These are phyloP conservation scores for Coemansia sp. DNA, from an alignment of 192 early-diverging fungal genomes.

Conservation along the genomic window DNA sequence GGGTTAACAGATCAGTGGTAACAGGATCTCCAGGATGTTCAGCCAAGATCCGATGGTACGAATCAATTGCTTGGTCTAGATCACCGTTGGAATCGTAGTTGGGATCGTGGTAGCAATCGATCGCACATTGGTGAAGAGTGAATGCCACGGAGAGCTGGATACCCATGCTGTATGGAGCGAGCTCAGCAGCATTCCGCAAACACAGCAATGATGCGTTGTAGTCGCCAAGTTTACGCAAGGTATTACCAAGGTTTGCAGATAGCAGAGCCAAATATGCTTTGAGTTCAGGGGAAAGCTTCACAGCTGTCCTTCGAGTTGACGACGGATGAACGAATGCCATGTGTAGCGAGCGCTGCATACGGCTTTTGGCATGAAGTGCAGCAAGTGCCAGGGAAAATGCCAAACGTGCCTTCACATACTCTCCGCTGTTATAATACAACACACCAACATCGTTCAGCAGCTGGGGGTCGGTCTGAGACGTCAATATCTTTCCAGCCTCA, in stretches of 20 bases:
- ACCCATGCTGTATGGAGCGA: constrained; percentile 30
- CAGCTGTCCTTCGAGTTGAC: not conserved
- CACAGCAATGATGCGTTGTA: constrained; percentile 23
- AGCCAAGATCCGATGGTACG: constrained; percentile 40
- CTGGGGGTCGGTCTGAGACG: constrained; percentile 41
- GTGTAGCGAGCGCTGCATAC: constrained; percentile 24
- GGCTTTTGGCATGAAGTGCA: constrained; percentile 10
- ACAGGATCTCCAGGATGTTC: constrained; percentile 37
- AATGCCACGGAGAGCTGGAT: constrained; percentile 41
- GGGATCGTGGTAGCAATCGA: constrained; percentile 13
- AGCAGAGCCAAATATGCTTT: constrained; percentile 33
- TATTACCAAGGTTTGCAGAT: constrained; percentile 43
- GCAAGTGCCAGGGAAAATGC: constrained; percentile 27
- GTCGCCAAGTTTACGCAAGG: constrained; percentile 26
- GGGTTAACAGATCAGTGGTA: constrained; percentile 43
- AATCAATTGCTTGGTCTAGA: constrained; percentile 44
- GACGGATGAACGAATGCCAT: constrained; percentile 10
- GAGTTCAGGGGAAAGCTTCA: constrained; percentile 13
- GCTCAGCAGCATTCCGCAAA: constrained; percentile 14
- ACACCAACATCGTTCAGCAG: constrained; percentile 47
- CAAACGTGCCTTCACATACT: constrained; percentile 18
- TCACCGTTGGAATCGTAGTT: not conserved
- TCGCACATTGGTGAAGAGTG: constrained; percentile 25
- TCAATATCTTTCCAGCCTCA: not conserved
- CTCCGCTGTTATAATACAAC: constrained; percentile 29